These are phyloP conservation scores for Anthracocystis walkeri DNA, from an alignment of 1,284 basidiomycete species.

Conservation along the genomic window DNA sequence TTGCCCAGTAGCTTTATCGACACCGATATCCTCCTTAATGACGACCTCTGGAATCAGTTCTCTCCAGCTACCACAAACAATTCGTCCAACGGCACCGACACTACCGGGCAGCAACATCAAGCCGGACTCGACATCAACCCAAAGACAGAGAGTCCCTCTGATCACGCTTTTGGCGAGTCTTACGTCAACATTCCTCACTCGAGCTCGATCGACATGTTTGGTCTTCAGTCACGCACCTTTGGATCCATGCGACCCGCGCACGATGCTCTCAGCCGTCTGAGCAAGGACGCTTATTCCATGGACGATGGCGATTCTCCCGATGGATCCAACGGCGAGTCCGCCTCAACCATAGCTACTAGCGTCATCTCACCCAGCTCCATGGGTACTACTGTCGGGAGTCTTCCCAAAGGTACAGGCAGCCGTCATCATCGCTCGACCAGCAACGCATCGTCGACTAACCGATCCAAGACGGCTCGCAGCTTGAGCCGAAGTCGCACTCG, in stretches of 20 bases:
- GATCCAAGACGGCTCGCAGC: constrained; percentile 46
- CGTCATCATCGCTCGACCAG: constrained; percentile 45
- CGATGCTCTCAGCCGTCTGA: constrained; percentile 33
- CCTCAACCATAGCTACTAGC: constrained; percentile 52
- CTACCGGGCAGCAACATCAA: constrained; percentile 14
- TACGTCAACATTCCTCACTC: constrained; percentile 51
- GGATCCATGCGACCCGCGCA: constrained; percentile 23
- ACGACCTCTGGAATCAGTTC: constrained; percentile 55
- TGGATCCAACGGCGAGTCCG: constrained; percentile 52
- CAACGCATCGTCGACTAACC: constrained; percentile 40
- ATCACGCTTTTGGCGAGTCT: constrained; percentile 36
- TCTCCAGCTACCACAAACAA: constrained; percentile 31
- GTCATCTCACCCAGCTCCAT: constrained; percentile 48
- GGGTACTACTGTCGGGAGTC: constrained; percentile 40
- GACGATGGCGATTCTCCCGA: constrained; percentile 55
- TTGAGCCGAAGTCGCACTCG: constrained; percentile 40
- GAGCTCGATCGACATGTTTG: constrained; percentile 39
- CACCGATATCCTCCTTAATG: constrained; percentile 56
- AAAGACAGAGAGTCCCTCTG: constrained; percentile 9
- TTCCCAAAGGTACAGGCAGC: constrained; percentile 26
- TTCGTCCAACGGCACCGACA: constrained; percentile 17
- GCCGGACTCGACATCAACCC: constrained; percentile 1
- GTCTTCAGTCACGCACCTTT: constrained; percentile 33
- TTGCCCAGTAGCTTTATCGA: constrained; percentile 56
- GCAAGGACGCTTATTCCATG: constrained; percentile 47